These are phyloP conservation scores for Sphagnum contortum DNA, from an alignment of 225 moss, liverwort and hornwort species.

Conservation along the genomic window DNA sequence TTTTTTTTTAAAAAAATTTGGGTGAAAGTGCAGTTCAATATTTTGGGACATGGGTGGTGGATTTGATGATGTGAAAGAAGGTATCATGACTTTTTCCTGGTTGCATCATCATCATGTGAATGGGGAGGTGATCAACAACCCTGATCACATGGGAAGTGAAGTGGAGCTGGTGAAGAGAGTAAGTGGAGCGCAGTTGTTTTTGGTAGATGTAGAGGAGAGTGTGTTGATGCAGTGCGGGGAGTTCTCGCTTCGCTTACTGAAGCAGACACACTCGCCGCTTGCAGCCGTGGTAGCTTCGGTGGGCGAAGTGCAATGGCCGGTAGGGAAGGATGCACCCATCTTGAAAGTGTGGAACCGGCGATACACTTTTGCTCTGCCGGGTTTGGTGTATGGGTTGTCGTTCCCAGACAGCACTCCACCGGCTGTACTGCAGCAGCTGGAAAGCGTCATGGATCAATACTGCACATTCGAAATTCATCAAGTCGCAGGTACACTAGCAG, in stretches of 20 bases:
- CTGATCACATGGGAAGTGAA: conserved; percentile 35
- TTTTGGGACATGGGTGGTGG: too few relatives aligned
- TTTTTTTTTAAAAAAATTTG: too few relatives aligned
- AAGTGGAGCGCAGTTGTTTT: conserved; percentile 41
- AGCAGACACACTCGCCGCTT: conserved; percentile 52
- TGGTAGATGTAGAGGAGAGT: conserved; percentile 74
- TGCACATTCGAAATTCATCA: conserved; percentile 57
- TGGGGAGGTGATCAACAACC: too few relatives aligned
- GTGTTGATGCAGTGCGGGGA: conserved; percentile 56
- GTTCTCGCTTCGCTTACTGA: conserved; percentile 54
- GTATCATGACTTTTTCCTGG: too few relatives aligned
- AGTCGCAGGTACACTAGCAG: conserved; percentile 1
- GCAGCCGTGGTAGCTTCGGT: conserved; percentile 68
- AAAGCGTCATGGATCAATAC: conserved; percentile 32
- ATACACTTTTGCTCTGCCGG: conserved; percentile 64
- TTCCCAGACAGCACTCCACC: conserved; percentile 30
- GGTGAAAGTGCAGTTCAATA: too few relatives aligned
- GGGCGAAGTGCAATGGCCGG: conserved; percentile 81
- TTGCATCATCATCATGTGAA: too few relatives aligned
- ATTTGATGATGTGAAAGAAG: too few relatives aligned
- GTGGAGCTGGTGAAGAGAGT: conserved; percentile 39
- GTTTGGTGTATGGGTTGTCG: conserved; percentile 59
- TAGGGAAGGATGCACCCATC: conserved; percentile 72
- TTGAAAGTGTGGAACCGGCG: conserved; percentile 56
- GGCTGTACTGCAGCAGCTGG: conserved; percentile 32